Conservation (phyloP, 2,329 filamentous ascomycete species). For the Fusarium sp. region DNA sequence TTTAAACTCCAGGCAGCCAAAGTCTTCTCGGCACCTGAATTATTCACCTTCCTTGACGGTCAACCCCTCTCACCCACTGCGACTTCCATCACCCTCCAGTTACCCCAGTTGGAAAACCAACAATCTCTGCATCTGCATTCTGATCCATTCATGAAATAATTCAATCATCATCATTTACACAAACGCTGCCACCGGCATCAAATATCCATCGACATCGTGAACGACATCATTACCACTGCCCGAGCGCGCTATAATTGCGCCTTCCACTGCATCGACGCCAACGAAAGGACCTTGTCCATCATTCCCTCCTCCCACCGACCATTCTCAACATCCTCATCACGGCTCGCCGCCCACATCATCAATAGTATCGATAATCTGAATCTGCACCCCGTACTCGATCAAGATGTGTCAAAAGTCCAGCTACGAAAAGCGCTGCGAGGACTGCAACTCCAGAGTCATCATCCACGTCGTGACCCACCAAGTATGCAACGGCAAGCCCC, state of each 20-base stretch:
- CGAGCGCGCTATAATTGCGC: neutral
- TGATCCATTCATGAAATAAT: neutral
- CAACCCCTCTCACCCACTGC: neutral
- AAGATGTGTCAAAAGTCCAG: neutral
- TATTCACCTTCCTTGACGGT: neutral
- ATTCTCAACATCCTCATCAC: neutral
- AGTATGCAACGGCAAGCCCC: neutral
- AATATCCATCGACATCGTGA: no score
- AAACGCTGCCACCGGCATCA: neutral
- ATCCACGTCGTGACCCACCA: neutral
- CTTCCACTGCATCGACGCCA: neutral
- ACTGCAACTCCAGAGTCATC: neutral
- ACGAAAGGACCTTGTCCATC: accelerated
- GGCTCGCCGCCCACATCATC: neutral
- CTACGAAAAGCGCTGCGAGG: neutral
- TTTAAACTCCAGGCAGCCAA: neutral
- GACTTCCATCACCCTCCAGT: neutral
- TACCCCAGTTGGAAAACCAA: neutral
- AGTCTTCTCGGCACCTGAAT: neutral
- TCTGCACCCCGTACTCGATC: no score
- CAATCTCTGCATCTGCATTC: neutral
- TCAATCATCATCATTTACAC: neutral
- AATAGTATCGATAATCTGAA: neutral
- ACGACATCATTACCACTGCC: accelerated
- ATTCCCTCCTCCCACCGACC: neutral